Base-by-base conservation (phyloP, 495 filamentous ascomycete genomes). In the Immersiella caudata region DNA sequence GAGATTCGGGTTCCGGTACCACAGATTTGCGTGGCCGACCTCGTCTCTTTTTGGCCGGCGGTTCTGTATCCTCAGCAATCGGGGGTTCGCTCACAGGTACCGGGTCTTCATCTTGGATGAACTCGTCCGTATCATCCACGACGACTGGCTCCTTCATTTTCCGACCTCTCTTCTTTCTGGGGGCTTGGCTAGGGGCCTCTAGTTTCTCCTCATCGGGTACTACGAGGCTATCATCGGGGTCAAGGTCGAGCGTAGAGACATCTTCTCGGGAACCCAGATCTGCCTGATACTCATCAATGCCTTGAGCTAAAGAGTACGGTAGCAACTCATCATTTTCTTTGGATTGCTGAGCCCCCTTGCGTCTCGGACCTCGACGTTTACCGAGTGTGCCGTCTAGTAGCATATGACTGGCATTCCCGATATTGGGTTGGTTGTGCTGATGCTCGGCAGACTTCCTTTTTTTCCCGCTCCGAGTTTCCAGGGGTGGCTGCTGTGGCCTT, bases 21-120 rank as follows among this genome's bases (percentile, higher is more conserved):
- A 61, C 63, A 0, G 66, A 66, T 40, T 69, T 73, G 25, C 70
- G 60, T 6, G 68, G 63, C 3, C 72, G 71, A 1, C 72, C 72
- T 46, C 70, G 65, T 27, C 63, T 60, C 26, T 56, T 66, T 29
- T 71, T 74, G 12, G 66, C 5, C 64, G n/a, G 62, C 27, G 20
- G 25, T 51, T 20, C 16, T 8, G 54, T 54, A 12, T 50, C 11
- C 5, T 46, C 46, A 1, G 18, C n/a, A 0, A 2, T 0, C 0
- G 25, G n/a, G 8, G n/a, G 7, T 20, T 46, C 27, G n/a, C 20
- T 49, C 9, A 36, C 24, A 16, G 18, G 0, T 27, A 56, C 62
- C 2, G 27, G 27, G 24, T 25, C n/a, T 2, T 21, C 11, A 5
- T 64, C 29, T 11, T 27, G 8, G 1, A 21, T 12, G 12, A 60